Conservation (phyloP, 768 basidiomycete genomes). For the Heimioporus sp. region DNA sequence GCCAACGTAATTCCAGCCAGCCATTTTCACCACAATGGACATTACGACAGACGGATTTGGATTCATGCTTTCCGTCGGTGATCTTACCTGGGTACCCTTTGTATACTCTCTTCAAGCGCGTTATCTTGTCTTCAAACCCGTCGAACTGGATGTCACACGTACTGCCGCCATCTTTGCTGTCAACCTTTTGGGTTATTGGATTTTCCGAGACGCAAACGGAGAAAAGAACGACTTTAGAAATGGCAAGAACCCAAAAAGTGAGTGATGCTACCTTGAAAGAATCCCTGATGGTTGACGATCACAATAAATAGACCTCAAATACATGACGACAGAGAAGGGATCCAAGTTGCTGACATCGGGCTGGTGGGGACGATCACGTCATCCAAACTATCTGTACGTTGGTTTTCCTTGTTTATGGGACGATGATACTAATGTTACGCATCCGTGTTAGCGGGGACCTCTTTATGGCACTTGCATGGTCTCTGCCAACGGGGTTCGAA, state of each 20-base stretch:
- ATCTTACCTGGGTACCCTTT: slow-evolving; percentile 93
- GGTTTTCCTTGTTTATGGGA: not conserved
- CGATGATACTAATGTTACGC: not conserved
- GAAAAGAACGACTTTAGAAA: slow-evolving; percentile 97
- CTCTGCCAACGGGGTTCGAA: slow-evolving; percentile 84
- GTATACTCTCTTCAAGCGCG: slow-evolving; percentile 92
- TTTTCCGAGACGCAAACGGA: slow-evolving; percentile 84
- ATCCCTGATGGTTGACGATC: slow-evolving; percentile 1
- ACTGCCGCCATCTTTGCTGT: slow-evolving; percentile 59
- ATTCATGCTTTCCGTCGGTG: slow-evolving; percentile 95
- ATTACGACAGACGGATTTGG: slow-evolving; percentile 98
- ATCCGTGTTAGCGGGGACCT: slow-evolving; percentile 63
- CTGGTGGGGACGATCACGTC: slow-evolving; percentile 95
- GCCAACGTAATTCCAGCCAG: slow-evolving; percentile 48
- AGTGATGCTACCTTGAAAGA: not conserved
- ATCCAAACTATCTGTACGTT: slow-evolving; percentile 86
- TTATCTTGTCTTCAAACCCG: slow-evolving; percentile 87
- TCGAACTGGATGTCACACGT: slow-evolving; percentile 64
- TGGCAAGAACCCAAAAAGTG: slow-evolving; percentile 92
- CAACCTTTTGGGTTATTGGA: slow-evolving; percentile 79
- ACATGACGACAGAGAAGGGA: slow-evolving; percentile 78
- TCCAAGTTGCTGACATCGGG: slow-evolving; percentile 91
- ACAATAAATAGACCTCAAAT: slow-evolving; percentile 59
- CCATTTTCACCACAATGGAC: slow-evolving; percentile 94
- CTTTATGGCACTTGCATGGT: slow-evolving; percentile 92